Evolutionary conservation across 2,329 filamentous ascomycete genomes (phyloP), one percentile per base, ranked within the genome.

Genomic region (Penicillium crustosum): DNA sequence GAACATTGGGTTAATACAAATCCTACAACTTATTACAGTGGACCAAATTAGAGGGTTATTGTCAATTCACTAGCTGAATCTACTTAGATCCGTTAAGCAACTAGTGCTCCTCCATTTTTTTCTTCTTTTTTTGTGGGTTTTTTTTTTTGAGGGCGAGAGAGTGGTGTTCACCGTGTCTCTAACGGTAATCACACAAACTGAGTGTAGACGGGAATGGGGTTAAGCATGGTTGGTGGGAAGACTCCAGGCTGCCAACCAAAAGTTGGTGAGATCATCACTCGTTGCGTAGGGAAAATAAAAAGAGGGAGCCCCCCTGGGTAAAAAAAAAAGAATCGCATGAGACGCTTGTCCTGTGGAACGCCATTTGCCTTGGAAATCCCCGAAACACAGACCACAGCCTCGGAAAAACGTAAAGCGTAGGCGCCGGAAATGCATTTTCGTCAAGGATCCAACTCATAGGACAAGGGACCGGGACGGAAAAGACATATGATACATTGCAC

Each of bases 401-500:
- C 52, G 44, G 49, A 42, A 53, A 52, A 54, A 54, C 27, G 55
- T 39, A 61, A 49, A 56, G 52, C 36, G 31, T 45, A 38, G 53
- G 53, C 58, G 61, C 63, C 57, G 43, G 47, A 59, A 59, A 67
- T 65, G 62, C 57, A 61, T 41, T 51, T 57, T 25, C 59, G 49
- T 50, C 43, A 44, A 43, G 42, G 39, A 58, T 47, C 52, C 51
- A 53, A 62, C 21, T 35, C 51, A 52, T 29, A 23, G 17, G n/a
- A 35, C 10, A 44, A 44, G 21, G 31, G 19, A 21, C 39, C 19
- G 39, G 39, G 61, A 54, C 15, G 60, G 43, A 64, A 61, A 49
- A 42, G 55, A 62, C 61, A 64, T 71, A 71, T 70, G 68, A 68
- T 72, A 73, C 69, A 68, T 60, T 54, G 60, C 58, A 56, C 55